Conservation (phyloP, 176 grass and related monocot genomes). For the Sorghum bicolor region Sorghum_bicolor_NCBIv3 NC_012872.2:814001-814500, state of each 20-base stretch:
- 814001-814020: slow-evolving; percentile 78
- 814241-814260: slow-evolving; percentile 51
- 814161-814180: slow-evolving; percentile 63
- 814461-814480: background rate
- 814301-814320: background rate
- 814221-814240: slow-evolving; percentile 58
- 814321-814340: background rate
- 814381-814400: background rate
- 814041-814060: slow-evolving; percentile 85
- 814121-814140: slow-evolving; percentile 47
- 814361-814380: background rate
- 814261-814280: slow-evolving; percentile 96
- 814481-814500: background rate
- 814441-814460: background rate
- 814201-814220: slow-evolving; percentile 84
- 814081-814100: slow-evolving; percentile 89
- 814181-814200: slow-evolving; percentile 67
- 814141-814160: slow-evolving; percentile 96
- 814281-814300: slow-evolving; percentile 1
- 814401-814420: background rate
- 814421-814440: background rate
- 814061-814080: slow-evolving; percentile 50
- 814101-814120: slow-evolving; percentile 90
- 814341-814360: background rate
- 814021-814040: slow-evolving; percentile 86